phyloP scores from a whole-genome alignment of 164 flowering plant species.

The Macadamia tetraphylla region DNA sequence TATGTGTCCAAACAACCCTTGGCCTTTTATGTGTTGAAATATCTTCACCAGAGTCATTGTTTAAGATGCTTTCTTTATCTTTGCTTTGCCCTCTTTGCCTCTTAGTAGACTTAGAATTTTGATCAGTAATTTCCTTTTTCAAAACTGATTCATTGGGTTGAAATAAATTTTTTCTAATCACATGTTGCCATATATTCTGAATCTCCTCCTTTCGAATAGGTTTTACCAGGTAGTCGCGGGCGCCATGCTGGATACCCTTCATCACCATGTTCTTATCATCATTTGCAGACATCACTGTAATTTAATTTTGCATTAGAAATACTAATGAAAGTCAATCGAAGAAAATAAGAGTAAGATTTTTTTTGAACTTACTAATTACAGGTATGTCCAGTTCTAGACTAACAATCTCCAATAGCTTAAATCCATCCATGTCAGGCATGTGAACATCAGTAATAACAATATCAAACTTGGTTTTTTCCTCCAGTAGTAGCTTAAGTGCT shows the following conservation, averaged over 20 bases:
- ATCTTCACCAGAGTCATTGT: constrained; percentile 9
- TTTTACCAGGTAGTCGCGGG: constrained; percentile 34
- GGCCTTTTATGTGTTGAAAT: constrained; percentile 12
- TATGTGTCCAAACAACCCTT: constrained; percentile 24
- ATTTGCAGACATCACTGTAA: constrained; percentile 30
- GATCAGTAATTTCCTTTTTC: neutral
- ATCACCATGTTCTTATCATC: constrained; percentile 22
- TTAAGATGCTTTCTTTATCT: constrained; percentile 6
- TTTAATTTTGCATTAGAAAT: neutral
- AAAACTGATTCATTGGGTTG: constrained; percentile 2
- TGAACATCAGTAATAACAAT: constrained; percentile 41
- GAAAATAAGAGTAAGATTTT: neutral
- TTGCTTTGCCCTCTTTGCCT: constrained; percentile 5
- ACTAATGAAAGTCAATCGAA: neutral
- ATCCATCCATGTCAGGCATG: constrained; percentile 45
- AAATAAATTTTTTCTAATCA: constrained; percentile 22
- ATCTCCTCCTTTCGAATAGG: constrained; percentile 30
- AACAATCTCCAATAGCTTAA: constrained; percentile 34
- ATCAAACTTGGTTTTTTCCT: constrained; percentile 31
- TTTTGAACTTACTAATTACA: constrained; percentile 33
- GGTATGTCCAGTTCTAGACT: constrained; percentile 46
- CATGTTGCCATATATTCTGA: constrained; percentile 45
- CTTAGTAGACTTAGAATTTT: neutral
- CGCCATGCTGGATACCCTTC: constrained; percentile 37
- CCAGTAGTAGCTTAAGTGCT: constrained; percentile 32